phyloP scores from a whole-genome alignment of 805 yeast genomes.

The Candida patagonica region DNA sequence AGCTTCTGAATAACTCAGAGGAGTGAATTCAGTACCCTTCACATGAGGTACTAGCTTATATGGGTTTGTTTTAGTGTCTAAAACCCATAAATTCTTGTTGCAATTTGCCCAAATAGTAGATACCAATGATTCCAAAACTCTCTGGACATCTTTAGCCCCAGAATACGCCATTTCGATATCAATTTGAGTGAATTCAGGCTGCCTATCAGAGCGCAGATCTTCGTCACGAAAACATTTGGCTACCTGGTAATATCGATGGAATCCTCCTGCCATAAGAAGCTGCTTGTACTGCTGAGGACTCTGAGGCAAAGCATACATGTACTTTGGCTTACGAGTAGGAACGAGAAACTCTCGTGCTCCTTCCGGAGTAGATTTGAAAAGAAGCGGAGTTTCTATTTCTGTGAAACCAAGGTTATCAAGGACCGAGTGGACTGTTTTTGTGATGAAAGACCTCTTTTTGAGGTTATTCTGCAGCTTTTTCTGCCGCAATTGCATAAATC shows the following conservation, averaged over 20 bases:
- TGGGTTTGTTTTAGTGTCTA: conserved; percentile 11
- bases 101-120: conserved; percentile 47
- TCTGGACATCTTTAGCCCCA: conserved; percentile 54
- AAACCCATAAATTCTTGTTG: conserved; percentile 24
- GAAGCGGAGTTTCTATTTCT: conserved; percentile 86
- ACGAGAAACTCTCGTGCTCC: conserved; percentile 95
- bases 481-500: conserved; percentile 71
- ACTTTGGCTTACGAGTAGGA: conserved; percentile 60
- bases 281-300: conserved; percentile 98
- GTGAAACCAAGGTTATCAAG: conserved; percentile 42
- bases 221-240: conserved; percentile 96
- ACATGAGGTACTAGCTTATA: not conserved
- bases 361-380: conserved; percentile 95
- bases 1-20: conserved; percentile 57
- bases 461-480: conserved; percentile 23
- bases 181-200: conserved; percentile 96
- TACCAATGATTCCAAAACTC: conserved; percentile 52
- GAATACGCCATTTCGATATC: conserved; percentile 92
- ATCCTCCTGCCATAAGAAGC: conserved; percentile 87
- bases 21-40: conserved; percentile 7
- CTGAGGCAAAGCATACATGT: conserved; percentile 88
- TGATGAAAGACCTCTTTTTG: conserved; percentile 27
- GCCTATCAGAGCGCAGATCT: conserved; percentile 88
- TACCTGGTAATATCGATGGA: conserved; percentile 75
- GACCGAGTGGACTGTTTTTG: conserved; percentile 29